Base-by-base conservation (phyloP, 2,329 filamentous ascomycete genomes). In the Aspergillus amoenus region DNA sequence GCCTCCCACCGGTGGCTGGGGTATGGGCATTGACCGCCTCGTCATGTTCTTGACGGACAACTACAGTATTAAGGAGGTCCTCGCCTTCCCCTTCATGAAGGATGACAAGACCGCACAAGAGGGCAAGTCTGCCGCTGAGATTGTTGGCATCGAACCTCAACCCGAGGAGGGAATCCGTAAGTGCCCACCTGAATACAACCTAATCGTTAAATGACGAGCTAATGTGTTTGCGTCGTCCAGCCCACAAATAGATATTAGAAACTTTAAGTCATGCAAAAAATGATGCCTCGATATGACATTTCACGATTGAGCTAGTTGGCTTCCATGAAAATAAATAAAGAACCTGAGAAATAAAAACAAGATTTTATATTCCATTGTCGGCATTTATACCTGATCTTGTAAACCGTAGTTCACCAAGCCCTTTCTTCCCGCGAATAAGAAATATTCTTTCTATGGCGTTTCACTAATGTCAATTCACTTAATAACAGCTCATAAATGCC, bases 81-180 rank as follows among this genome's bases (percentile, higher is more conserved):
- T 97, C 61, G 87, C 93, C 8, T 99, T 99, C 86, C 94, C 94
- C 11, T 93, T 97, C 79, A 96, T 99, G 91, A 96, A 96, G 85
- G 90, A 93, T 50, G 89, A 93, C 75, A 82, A 82, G 71, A 81
- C 80, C 32, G 72, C 72, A 2, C 63, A 66, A 46, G 76, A 77
- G 55, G 73, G 73, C 59, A 76, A 74, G 69, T 72, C 78, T 59
- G 85, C 85, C 12, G 87, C 85, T 2, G 87, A 90, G 76, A 81
- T 87, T 55, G 84, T 80, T 30, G 84, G 80, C 37, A 76, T 89
- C 59, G 74, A 83, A 72, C 82, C 87, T 40, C 69, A 79, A 64
- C 78, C 82, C 30, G 85, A 82, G 61, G 86, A 89, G 73, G 86
- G 83, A 58, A 84, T 85, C 69, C 75, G 76, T 77, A 73, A 74